phyloP scores from a whole-genome alignment of 805 yeast species.

The Brettanomyces nanus region DNA sequence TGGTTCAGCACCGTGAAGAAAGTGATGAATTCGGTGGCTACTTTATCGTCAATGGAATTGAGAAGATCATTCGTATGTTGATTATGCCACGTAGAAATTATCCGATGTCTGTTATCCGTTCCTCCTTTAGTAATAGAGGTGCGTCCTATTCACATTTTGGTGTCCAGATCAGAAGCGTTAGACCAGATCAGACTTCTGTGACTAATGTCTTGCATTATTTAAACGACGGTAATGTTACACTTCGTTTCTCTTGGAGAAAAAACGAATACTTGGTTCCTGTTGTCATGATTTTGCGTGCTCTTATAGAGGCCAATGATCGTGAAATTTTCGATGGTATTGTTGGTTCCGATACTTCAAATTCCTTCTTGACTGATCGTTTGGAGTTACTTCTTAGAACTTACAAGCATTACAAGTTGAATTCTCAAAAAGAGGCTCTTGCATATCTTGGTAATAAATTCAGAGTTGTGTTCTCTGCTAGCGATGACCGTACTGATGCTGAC shows the following conservation, averaged over 20 bases:
- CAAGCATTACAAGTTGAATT: constrained; percentile 69
- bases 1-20: constrained; percentile 78
- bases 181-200: constrained; percentile 97
- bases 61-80: constrained; percentile 92
- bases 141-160: constrained; percentile 82
- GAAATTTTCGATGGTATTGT: constrained; percentile 95
- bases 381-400: constrained; percentile 85
- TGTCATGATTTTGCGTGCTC: constrained; percentile 83
- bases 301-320: constrained; percentile 84
- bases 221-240: constrained; percentile 91
- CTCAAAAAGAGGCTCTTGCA: constrained; percentile 84
- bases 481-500: constrained; percentile 80
- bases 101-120: constrained; percentile 96
- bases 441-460: constrained; percentile 95
- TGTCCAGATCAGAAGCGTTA: constrained; percentile 86
- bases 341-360: constrained; percentile 78
- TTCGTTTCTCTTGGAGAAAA: constrained; percentile 95
- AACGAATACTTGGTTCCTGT: constrained; percentile 93
- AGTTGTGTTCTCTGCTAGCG: constrained; percentile 82
- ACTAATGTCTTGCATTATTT: constrained; percentile 95
- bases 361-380: constrained; percentile 96
- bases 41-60: constrained; percentile 93
- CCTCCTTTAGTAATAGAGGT: constrained; percentile 92
- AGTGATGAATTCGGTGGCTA: constrained; percentile 96
- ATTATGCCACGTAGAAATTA: constrained; percentile 97